Conservation (phyloP, 306 rosid species). For the Ormosia emarginata region DNA sequence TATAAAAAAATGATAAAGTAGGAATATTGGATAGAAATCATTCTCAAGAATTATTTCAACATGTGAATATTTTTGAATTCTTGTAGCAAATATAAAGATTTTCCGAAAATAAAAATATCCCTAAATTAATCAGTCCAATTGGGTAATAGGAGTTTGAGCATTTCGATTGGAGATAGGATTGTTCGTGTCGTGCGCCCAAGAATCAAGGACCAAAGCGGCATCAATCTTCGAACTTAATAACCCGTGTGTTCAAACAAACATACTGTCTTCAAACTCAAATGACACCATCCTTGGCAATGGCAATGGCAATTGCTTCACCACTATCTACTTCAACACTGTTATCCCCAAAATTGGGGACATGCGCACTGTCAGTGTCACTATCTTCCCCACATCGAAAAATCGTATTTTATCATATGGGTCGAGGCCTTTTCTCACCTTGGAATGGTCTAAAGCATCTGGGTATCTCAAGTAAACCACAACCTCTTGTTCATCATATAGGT, state of each 20-base stretch:
- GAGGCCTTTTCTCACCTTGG: conserved; percentile 67
- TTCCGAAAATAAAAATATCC: too few species aligned
- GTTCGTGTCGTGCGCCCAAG: not conserved
- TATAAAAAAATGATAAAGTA: too few species aligned
- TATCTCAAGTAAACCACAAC: conserved; percentile 43
- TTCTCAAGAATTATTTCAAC: not conserved
- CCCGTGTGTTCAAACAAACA: not conserved
- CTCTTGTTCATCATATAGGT: conserved; percentile 43
- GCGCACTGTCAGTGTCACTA: conserved; percentile 19
- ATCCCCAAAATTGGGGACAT: conserved; percentile 38
- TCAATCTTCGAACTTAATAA: not conserved
- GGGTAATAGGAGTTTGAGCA: too few species aligned
- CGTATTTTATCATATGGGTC: conserved; percentile 19
- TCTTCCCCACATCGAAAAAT: conserved; percentile 31
- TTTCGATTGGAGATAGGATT: not conserved
- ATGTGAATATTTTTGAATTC: too few species aligned
- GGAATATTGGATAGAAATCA: not conserved
- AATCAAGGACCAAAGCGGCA: not conserved
- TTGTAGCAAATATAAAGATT: too few species aligned
- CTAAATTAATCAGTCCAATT: too few species aligned
- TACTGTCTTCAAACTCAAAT: not conserved
- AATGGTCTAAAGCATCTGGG: conserved; percentile 78
- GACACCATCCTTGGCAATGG: conserved; percentile 52
- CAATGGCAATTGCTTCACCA: conserved; percentile 22
- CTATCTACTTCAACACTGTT: conserved; percentile 39